Evolutionary conservation across 139 green algal genomes (phyloP).

Genomic region (Helicosporidium sp.): DNA sequence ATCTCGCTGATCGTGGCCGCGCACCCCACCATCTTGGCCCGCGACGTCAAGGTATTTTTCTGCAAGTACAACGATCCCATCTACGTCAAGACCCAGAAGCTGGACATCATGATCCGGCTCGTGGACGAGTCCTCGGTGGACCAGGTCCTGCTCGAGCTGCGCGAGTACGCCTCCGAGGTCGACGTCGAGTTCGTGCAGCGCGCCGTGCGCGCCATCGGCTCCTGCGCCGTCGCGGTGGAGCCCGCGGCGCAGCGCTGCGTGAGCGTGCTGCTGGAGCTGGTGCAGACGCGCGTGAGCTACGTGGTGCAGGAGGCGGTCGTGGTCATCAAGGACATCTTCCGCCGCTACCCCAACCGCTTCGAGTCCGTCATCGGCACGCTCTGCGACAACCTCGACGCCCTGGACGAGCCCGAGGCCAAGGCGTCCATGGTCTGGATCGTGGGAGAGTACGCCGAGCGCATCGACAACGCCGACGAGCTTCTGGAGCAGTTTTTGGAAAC

Average conservation of each 20-base stretch:
- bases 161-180: conserved; percentile 97
- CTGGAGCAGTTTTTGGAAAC: conserved; percentile 88
- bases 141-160: conserved; percentile 95
- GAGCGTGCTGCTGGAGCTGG: conserved; percentile 91
- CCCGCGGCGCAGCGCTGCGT: conserved; percentile 79
- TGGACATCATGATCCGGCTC: conserved; percentile 94
- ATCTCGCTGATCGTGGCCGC: conserved; percentile 90
- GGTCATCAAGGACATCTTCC: conserved; percentile 95
- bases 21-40: conserved; percentile 47
- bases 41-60: conserved; percentile 98
- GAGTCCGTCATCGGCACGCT: conserved; percentile 85
- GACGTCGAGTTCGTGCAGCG: conserved; percentile 97
- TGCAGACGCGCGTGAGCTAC: conserved; percentile 89
- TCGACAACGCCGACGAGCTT: conserved; percentile 96
- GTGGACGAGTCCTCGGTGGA: conserved; percentile 79
- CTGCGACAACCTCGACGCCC: conserved; percentile 81
- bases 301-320: conserved; percentile 94
- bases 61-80: conserved; percentile 99
- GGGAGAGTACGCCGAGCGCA: conserved; percentile 95
- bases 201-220: conserved; percentile 75
- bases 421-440: conserved; percentile 92
- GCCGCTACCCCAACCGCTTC: conserved; percentile 79
- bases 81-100: conserved; percentile 99
- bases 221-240: conserved; percentile 78
- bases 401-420: conserved; percentile 95